Evolutionary conservation across 2,329 filamentous ascomycete species (phyloP), one percentile per base, ranked within the genome.

Genomic region (Sclerotinia nivalis): DNA sequence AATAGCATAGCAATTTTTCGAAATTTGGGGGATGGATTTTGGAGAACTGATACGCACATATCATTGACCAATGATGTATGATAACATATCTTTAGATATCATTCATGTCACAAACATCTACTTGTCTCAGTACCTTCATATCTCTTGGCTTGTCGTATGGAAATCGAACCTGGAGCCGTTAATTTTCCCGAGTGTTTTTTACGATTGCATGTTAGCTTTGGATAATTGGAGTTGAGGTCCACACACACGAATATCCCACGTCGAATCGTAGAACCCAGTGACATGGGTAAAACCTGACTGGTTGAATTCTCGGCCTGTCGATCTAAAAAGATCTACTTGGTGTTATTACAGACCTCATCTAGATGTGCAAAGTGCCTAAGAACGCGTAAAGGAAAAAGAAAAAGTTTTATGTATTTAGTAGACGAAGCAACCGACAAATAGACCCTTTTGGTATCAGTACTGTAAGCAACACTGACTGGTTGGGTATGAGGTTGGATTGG

Each of bases 271-370:
- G 22, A 20, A 25, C 40, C 61, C 22, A 60, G n/a, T 28, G 40
- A 45, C 37, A 60, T 60, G 56, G 56, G 37, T 60, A 45, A 10
- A 45, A 60, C 37, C 43, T 25, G 25, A 37, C 34, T 43, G 34
- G 56, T 18, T 52, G 28, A 58, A 40, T 31, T 45, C 31, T 47
- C 64, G 34, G 12, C 54, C 65, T 43, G 65, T 43, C 43, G 65
- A 68, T 68, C 65, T 50, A 25, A 47, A 67, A 59, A 40, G 65
- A 68, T 68, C 65, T 45, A 49, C 65, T n/a, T 54, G 22, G 49
- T n/a, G 28, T 20, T 56, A n/a, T n/a, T 34, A 18, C 40, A 43
- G 43, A 49, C 45, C n/a, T 34, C 59, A 50, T 37, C 56, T 40
- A 37, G 25, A 43, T 18, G n/a, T 43, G 40, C 40, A 12, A 12